Conservation (phyloP, 345 rosid species). For the Orychophragmus violaceus region DNA sequence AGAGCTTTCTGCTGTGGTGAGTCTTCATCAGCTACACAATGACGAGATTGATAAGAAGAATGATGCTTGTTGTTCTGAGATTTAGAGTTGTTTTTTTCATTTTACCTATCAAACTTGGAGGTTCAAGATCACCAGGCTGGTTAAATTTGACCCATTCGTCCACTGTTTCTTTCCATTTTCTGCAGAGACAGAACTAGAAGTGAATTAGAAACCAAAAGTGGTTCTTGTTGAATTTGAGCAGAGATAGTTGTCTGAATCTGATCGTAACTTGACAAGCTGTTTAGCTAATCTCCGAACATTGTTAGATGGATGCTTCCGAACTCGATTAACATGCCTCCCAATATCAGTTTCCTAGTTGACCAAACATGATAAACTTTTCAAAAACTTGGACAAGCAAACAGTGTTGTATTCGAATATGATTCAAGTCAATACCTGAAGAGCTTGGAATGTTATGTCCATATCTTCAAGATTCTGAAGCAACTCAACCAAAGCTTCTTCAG, state of each 20-base stretch:
- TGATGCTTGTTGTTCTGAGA: constrained; percentile 6
- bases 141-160: constrained; percentile 92
- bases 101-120: constrained; percentile 71
- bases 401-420: background rate
- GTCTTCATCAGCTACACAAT: constrained; percentile 66
- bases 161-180: constrained; percentile 94
- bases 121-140: constrained; percentile 63
- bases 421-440: constrained; percentile 59
- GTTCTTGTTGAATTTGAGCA: background rate
- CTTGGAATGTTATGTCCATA: constrained; percentile 92
- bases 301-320: constrained; percentile 68
- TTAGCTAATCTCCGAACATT: constrained; percentile 77
- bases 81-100: background rate
- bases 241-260: background rate
- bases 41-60: constrained; percentile 4
- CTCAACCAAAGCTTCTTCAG: constrained; percentile 81
- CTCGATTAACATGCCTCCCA: constrained; percentile 47
- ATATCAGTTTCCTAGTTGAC: constrained; percentile 23
- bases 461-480: constrained; percentile 92
- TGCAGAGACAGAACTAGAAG: constrained; percentile 22
- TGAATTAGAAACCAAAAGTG: background rate
- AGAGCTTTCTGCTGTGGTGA: constrained; percentile 72
- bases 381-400: background rate
- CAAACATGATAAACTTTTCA: background rate
- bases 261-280: constrained; percentile 59